Evolutionary conservation across 2,329 filamentous ascomycete species (phyloP), one percentile per base, ranked within the genome.

Genomic region (Sclerotinia trifoliorum): DNA sequence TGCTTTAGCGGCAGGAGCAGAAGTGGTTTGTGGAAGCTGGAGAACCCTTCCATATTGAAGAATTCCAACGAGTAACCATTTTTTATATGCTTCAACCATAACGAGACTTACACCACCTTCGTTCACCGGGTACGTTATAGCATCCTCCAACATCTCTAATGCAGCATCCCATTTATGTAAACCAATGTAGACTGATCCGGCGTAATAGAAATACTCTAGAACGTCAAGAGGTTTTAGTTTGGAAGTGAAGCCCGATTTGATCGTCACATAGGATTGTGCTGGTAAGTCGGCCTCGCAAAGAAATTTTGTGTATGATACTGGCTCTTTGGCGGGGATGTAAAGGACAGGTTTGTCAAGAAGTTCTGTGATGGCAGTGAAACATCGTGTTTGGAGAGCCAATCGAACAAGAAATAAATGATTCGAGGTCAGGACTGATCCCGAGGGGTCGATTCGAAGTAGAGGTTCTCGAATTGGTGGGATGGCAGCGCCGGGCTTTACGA

Each of bases 31-130:
- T 0, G 91, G 90, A 13, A 87, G 76, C 0, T 79, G 73, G 2
- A 81, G 80, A 5, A 82, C 81, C 74, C 83, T 86, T 72, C 93
- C 94, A 65, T 88, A 81, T 8, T 86, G 83, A 24, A 99, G 81
- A 66, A 97, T 83, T 65, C 88, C 87, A 13, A 93, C 84, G 21
- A 99, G 81, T 11, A 96, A 77, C 91, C 93, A 97, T 79, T 94
- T 96, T 80, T 94, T 96, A 82, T 96, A 94, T 7, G 92, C 92
- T 72, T 97, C 93, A 5, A 91, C 83, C 90, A 95, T 95, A 63
- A 96, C 84, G 77, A 88, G 89, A 78, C 90, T 94, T 17, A 87
- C 83, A 48, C 86, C 83, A 44, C 83, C 81, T 26, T 88, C 88
- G 64, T 81, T 83, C 0, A 84, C 82, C 0, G 93, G 92, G 68